Percentiles rank a stretch among this genome's conserved stretches.
Conservation (phyloP, 2,329 filamentous ascomycete genomes). For the Aureobasidium sp. region DNA sequence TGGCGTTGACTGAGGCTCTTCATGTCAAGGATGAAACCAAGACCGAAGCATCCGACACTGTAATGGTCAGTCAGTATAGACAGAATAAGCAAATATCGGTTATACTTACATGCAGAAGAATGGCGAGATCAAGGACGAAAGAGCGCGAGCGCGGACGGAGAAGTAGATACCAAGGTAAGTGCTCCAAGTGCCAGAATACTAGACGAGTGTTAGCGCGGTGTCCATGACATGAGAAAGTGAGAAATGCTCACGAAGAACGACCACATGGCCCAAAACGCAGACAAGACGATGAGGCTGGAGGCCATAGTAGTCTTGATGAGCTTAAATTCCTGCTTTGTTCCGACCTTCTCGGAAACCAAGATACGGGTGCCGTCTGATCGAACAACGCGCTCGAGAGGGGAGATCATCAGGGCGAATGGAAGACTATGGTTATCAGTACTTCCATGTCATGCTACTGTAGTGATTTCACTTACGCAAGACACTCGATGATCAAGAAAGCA, state of each 20-base stretch:
- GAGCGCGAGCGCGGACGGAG: slow-evolving; percentile 6
- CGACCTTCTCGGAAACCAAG: slow-evolving; percentile 5
- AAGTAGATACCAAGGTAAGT: slow-evolving; percentile 12
- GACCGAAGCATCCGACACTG: slow-evolving; percentile 39
- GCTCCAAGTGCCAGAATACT: slow-evolving; percentile 10
- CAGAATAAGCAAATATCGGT: neutral
- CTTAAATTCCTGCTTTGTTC: slow-evolving; percentile 9
- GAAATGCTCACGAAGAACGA: neutral
- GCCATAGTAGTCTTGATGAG: slow-evolving; percentile 10
- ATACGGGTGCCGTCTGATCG: slow-evolving; percentile 33
- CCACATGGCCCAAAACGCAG: slow-evolving; percentile 1
- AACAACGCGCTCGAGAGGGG: slow-evolving; percentile 38
- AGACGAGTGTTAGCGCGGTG: neutral
- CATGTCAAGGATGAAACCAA: slow-evolving; percentile 54
- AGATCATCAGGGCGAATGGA: slow-evolving; percentile 40
- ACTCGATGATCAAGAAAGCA: slow-evolving; percentile 42
- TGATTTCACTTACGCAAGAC: slow-evolving; percentile 26
- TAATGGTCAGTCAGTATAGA: slow-evolving; percentile 30
- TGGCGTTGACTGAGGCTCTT: slow-evolving; percentile 52
- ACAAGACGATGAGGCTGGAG: slow-evolving; percentile 2
- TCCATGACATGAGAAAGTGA: no score
- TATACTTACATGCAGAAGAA: slow-evolving; percentile 13
- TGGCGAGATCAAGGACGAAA: slow-evolving; percentile 7
- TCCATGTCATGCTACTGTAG: neutral
- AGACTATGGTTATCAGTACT: slow-evolving; percentile 17